Conservation (phyloP, 768 basidiomycete genomes). For the Russula lepida region DNA sequence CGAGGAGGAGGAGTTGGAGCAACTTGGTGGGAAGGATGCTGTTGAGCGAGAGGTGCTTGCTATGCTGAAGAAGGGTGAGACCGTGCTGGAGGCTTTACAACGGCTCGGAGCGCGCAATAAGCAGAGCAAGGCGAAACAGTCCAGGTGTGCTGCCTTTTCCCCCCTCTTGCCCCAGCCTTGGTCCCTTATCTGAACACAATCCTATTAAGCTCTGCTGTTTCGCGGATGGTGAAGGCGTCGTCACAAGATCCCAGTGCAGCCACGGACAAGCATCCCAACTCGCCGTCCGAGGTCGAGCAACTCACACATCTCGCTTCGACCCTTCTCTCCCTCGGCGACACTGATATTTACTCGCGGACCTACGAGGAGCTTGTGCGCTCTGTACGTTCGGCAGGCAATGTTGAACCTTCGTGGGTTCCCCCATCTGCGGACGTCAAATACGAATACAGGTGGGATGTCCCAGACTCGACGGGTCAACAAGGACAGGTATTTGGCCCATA, state of each 20-base stretch:
- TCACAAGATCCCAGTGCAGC: not conserved
- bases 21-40: constrained; percentile 55
- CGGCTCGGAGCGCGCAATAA: constrained; percentile 68
- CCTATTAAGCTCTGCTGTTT: constrained; percentile 12
- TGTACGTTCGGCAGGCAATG: constrained; percentile 62
- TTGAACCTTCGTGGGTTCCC: constrained; percentile 62
- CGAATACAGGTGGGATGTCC: constrained; percentile 74
- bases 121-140: constrained; percentile 29
- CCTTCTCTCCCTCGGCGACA: constrained; percentile 78
- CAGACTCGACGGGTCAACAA: constrained; percentile 36
- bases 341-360: constrained; percentile 78
- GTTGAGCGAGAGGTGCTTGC: constrained; percentile 61
- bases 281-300: constrained; percentile 54
- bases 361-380: constrained; percentile 78
- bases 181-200: not conserved
- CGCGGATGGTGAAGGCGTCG: not conserved
- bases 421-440: constrained; percentile 69
- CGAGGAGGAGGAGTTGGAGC: constrained; percentile 65
- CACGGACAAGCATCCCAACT: constrained; percentile 18
- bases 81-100: constrained; percentile 81
- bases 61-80: constrained; percentile 83
- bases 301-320: constrained; percentile 85
- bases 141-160: constrained; percentile 18
- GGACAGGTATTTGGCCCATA: constrained; percentile 72
- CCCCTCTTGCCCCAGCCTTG: not conserved